Evolutionary conservation across 2,329 filamentous ascomycete species (phyloP), one percentile per base, ranked within the genome.

Genomic region (Microdochium nivale): DNA sequence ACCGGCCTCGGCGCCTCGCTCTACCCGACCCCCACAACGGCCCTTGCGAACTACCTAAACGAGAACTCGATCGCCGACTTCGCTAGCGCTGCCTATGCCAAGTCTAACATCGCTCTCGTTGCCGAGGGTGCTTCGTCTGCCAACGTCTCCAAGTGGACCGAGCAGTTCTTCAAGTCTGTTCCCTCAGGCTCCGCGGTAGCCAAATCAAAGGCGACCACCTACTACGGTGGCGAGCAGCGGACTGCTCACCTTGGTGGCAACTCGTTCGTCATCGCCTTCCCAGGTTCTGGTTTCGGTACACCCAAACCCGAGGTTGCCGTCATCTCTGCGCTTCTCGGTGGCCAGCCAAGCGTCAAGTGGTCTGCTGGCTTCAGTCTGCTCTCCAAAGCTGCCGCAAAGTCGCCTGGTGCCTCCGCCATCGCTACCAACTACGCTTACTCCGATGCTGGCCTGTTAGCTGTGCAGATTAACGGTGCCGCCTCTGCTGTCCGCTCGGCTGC

Each of bases 161-260:
- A 84, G 65, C 84, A 95, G 67, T 96, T 96, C 81, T 97, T 99
- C 79, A 83, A 84, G 68, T 77, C 79, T 54, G 77, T 87, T 49
- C 79, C 79, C 55, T 69, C 72, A 60, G 71, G 74, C 65, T 73
- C 77, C 62, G 70, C 78, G 59, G 62, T 73, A 40, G 72, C 87
- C 57, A 79, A 82, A 67, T 74, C 76, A 55, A 71, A 81, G 59
- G 77, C 87, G 57, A 81, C 83, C 67, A 94, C 91, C 73, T 99
- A 97, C 83, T 88, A 83, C 66, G 94, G 94, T 70, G 95, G 94
- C 66, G 90, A 99, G 79, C 89, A 95, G 77, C 89, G 94, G 62
- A 87, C 88, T 60, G 78, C 87, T 57, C 87, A 90, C 70, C 78
- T 77, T 54, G 76, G 78, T 58, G 87, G 88, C 60, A 96, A 95